These are phyloP conservation scores for Flaveria floridana DNA, from an alignment of 140 eudicot species.

Conservation along the genomic window DNA sequence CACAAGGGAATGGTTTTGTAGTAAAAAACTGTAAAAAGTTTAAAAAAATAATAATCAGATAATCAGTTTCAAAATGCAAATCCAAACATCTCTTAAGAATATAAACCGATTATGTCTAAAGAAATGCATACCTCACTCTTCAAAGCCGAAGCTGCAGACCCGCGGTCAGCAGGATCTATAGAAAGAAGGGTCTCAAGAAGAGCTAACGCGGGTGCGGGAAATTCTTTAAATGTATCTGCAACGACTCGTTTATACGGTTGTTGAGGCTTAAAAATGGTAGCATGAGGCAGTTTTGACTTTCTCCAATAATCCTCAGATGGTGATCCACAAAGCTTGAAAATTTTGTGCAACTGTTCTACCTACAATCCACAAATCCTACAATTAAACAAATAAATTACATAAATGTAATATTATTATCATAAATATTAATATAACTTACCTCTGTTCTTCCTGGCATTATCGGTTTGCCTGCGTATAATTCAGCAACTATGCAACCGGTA, in stretches of 20 bases:
- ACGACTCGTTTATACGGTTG: conserved; percentile 70
- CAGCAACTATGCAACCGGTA: conserved; percentile 85
- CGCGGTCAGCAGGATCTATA: conserved; percentile 82
- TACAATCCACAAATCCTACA: conserved; percentile 36
- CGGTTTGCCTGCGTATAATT: conserved; percentile 78
- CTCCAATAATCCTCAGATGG: conserved; percentile 91
- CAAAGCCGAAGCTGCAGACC: conserved; percentile 74
- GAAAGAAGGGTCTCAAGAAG: conserved; percentile 75
- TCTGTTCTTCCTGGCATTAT: conserved; percentile 93
- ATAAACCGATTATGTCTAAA: not conserved
- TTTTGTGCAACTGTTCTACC: conserved; percentile 92
- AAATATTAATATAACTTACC: conserved; percentile 39
- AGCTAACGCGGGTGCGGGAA: conserved; percentile 73
- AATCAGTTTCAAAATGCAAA: conserved; percentile 3
- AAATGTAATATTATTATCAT: not conserved
- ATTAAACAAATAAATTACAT: conserved; percentile 5
- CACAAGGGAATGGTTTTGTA: conserved; percentile 82
- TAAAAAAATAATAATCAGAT: not conserved
- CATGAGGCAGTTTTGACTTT: conserved; percentile 72
- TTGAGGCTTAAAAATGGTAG: conserved; percentile 85
- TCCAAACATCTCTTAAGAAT: not conserved
- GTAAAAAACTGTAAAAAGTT: conserved; percentile 60
- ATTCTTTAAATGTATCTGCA: conserved; percentile 73
- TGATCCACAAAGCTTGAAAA: conserved; percentile 92
- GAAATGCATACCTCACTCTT: conserved; percentile 59